These are phyloP conservation scores for Nannizziopsis barbatae DNA, from an alignment of 2,329 filamentous ascomycete genomes.

Conservation along the genomic window DNA sequence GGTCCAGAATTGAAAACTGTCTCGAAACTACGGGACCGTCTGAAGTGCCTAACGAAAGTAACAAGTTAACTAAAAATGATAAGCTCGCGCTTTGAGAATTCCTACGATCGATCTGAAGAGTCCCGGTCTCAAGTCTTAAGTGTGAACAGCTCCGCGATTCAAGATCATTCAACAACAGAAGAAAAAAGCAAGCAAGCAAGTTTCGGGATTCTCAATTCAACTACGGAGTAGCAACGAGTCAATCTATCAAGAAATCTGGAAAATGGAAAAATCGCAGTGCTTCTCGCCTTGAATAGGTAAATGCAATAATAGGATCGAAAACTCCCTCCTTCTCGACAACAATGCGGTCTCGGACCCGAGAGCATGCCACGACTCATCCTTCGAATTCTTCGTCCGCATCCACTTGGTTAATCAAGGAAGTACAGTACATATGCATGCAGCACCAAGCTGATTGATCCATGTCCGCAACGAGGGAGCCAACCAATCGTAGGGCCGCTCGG, in stretches of 20 bases:
- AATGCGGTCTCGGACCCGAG: slow-evolving; percentile 6
- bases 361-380: slow-evolving; percentile 8
- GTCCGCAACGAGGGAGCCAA: not conserved
- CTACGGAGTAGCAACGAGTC: no score
- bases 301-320: not conserved
- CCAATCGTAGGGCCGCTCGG: slow-evolving; percentile 2
- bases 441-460: not conserved
- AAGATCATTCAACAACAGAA: not conserved
- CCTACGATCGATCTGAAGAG: no score
- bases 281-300: not conserved
- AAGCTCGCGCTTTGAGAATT: no score
- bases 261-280: not conserved
- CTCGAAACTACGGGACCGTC: no score
- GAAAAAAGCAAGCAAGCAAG: slow-evolving; percentile 2
- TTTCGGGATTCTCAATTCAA: slow-evolving; percentile 1
- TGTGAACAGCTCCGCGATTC: not conserved
- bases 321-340: not conserved
- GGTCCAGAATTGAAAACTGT: no score
- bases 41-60: no score
- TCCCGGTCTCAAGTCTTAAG: not conserved
- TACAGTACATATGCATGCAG: slow-evolving; percentile 2
- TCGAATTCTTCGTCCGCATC: not conserved
- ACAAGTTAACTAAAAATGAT: no score
- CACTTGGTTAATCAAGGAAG: not conserved
- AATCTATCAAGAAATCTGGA: not conserved